Evolutionary conservation across 2,329 filamentous ascomycete genomes (phyloP).

Genomic region (Phaeosphaeria sp.): DNA sequence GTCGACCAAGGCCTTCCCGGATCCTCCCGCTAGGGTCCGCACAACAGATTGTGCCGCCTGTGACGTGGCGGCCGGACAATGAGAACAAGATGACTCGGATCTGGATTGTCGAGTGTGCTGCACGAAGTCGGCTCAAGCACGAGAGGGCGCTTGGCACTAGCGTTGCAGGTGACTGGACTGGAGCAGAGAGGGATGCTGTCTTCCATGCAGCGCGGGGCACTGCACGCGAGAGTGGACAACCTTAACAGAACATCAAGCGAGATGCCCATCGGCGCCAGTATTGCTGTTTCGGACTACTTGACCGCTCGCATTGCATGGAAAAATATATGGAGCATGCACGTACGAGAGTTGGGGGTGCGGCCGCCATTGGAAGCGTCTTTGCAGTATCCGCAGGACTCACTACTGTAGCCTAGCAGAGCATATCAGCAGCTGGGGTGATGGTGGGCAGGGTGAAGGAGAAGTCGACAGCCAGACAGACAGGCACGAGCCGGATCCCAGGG

Average conservation of each 20-base stretch:
- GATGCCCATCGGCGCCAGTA: constrained; percentile 10
- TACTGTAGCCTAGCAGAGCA: constrained; percentile 53
- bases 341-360: constrained; percentile 58
- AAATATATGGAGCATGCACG: constrained; percentile 38
- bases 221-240: constrained; percentile 33
- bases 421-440: constrained; percentile 30
- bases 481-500: constrained; percentile 42
- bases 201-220: constrained; percentile 23
- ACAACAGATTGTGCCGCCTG: background rate
- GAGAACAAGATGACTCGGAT: constrained; percentile 1
- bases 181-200: constrained; percentile 11
- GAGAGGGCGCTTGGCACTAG: constrained; percentile 23
- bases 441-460: constrained; percentile 6
- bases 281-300: constrained; percentile 10
- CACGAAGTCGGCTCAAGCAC: constrained; percentile 4
- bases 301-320: constrained; percentile 17
- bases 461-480: constrained; percentile 44
- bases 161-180: constrained; percentile 7
- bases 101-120: background rate
- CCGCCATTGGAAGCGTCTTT: constrained; percentile 55
- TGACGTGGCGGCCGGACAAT: constrained; percentile 17
- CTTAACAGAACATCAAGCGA: constrained; percentile 37
- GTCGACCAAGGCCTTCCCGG: constrained; percentile 10
- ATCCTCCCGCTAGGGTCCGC: constrained; percentile 11
- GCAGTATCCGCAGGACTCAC: constrained; percentile 59